Evolutionary conservation across 352 stramenopile genomes (phyloP).

Genomic region (Plasmopara halstedii): DNA sequence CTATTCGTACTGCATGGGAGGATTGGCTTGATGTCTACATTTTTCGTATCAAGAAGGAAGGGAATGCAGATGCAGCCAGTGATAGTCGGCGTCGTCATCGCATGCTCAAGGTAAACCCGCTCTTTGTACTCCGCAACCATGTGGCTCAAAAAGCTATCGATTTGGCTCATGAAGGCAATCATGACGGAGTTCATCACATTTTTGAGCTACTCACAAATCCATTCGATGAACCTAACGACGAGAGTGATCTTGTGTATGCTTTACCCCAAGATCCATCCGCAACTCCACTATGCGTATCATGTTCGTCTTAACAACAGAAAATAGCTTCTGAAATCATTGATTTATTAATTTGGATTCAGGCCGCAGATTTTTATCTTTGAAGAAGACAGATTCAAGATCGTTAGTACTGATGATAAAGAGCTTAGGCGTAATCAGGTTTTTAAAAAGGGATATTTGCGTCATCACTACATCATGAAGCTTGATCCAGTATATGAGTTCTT

Average conservation of each 20-base stretch:
- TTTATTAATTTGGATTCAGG: too few species aligned
- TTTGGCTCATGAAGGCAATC: slow-evolving; percentile 59
- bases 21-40: slow-evolving; percentile 56
- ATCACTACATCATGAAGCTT: too few species aligned
- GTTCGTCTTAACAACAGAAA: slow-evolving; percentile 64
- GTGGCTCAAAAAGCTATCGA: slow-evolving; percentile 86
- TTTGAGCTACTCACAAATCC: slow-evolving; percentile 61
- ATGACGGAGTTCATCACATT: slow-evolving; percentile 54
- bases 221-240: slow-evolving; percentile 42
- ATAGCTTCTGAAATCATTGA: too few species aligned
- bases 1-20: slow-evolving; percentile 40
- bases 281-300: slow-evolving; percentile 70
- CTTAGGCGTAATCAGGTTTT: too few species aligned
- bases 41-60: slow-evolving; percentile 35
- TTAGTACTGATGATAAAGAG: too few species aligned
- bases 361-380: too few species aligned
- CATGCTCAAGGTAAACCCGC: slow-evolving; percentile 71
- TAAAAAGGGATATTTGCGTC: too few species aligned
- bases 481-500: too few species aligned
- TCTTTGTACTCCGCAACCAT: slow-evolving; percentile 85
- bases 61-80: slow-evolving; percentile 23
- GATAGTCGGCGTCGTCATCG: slow-evolving; percentile 25
- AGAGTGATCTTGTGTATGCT: slow-evolving; percentile 37
- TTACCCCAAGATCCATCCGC: slow-evolving; percentile 40
- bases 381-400: too few species aligned